A percentile compares a stretch with the other conserved stretches of the same genome.
Evolutionary conservation across 73 alveolate genomes (phyloP).

Genomic region (Tetrahymena malaccensis): DNA sequence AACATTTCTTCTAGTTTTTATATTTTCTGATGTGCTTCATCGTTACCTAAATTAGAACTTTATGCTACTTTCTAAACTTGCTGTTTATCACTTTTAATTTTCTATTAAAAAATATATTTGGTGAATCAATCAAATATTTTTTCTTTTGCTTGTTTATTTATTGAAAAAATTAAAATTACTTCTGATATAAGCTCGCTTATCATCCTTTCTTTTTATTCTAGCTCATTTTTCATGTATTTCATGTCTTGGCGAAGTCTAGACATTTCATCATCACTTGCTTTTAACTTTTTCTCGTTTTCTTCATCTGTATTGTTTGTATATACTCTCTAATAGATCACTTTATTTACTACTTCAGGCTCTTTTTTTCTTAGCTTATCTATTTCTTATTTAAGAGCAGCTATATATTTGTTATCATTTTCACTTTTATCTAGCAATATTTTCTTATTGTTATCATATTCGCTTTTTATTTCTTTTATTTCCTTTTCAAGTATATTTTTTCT

Average conservation of each 20-base stretch:
- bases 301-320: background rate
- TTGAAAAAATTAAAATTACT: no score
- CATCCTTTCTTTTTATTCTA: constrained; percentile 13
- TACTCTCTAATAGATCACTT: constrained; percentile 18
- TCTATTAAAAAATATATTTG: no score
- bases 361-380: constrained; percentile 10
- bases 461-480: constrained; percentile 18
- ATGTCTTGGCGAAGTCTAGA: constrained; percentile 11
- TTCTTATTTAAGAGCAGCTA: constrained; percentile 31
- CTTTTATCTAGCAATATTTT: constrained; percentile 32
- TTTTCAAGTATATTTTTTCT: constrained; percentile 29
- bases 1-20: constrained; percentile 17
- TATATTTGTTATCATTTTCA: constrained; percentile 37
- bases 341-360: constrained; percentile 7
- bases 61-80: background rate
- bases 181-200: constrained; percentile 36
- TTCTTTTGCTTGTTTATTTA: no score
- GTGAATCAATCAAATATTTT: no score
- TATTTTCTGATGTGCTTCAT: background rate
- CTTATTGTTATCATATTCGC: constrained; percentile 35
- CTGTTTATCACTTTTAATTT: background rate
- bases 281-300: background rate
- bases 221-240: constrained; percentile 17
- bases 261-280: constrained; percentile 27
- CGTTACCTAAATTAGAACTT: background rate